phyloP scores from a whole-genome alignment of 208 protist species.

The Wallacemonas rigidus region DNA sequence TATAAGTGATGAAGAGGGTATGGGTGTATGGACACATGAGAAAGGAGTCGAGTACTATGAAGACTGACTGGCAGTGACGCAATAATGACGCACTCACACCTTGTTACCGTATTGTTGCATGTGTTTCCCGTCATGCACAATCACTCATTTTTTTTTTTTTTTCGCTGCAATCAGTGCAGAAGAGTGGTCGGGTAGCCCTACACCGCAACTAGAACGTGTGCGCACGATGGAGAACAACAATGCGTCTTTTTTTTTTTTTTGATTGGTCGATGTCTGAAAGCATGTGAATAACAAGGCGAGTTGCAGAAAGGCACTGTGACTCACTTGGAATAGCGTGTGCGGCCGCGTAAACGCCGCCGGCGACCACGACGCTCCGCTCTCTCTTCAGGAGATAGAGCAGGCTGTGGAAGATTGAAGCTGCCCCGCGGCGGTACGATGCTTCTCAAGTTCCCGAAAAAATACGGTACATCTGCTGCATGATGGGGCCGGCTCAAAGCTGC shows the following conservation, averaged over 20 bases:
- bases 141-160: too few species aligned
- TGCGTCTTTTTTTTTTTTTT: too few species aligned
- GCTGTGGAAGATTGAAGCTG: conserved; percentile 65
- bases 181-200: too few species aligned
- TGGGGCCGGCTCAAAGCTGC: conserved; percentile 26
- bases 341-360: conserved; percentile 23
- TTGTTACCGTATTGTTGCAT: too few species aligned
- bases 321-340: conserved; percentile 34
- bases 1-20: not conserved
- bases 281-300: too few species aligned
- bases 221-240: too few species aligned
- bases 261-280: too few species aligned
- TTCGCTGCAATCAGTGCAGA: too few species aligned
- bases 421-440: conserved; percentile 74
- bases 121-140: too few species aligned
- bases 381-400: conserved; percentile 49
- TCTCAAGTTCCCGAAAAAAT: conserved; percentile 57
- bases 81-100: too few species aligned
- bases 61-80: too few species aligned
- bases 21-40: not conserved
- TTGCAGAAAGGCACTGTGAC: not conserved
- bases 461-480: conserved; percentile 69
- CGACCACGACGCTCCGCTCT: conserved; percentile 29
- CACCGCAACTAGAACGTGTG: too few species aligned
- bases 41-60: not conserved